phyloP scores from a whole-genome alignment of 176 grass and related monocot species.

The Triticum urartu region DNA sequence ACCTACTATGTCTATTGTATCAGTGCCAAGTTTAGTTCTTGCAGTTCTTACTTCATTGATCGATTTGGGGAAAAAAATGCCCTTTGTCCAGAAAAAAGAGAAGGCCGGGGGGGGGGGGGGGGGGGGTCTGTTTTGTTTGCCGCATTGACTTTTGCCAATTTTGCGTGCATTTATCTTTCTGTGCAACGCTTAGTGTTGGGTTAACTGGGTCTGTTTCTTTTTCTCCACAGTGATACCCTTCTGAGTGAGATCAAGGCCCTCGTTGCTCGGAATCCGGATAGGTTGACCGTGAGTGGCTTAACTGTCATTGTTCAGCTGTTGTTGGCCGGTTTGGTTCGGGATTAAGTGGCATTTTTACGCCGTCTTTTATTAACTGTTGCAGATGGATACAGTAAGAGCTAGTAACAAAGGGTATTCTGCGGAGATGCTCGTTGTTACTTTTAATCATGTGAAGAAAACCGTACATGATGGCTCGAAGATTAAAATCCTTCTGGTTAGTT shows the following conservation, averaged over 20 bases:
- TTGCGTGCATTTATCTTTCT: background rate
- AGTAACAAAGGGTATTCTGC: slow-evolving; percentile 73
- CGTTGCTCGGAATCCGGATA: slow-evolving; percentile 68
- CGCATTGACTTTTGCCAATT: background rate
- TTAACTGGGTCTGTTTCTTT: background rate
- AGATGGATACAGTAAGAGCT: slow-evolving; percentile 76
- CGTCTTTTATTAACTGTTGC: background rate
- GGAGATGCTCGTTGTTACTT: slow-evolving; percentile 77
- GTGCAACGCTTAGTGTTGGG: background rate
- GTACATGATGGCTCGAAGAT: slow-evolving; percentile 50
- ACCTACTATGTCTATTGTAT: background rate
- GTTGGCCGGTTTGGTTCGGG: background rate
- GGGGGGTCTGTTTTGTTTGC: background rate
- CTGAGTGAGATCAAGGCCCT: slow-evolving; percentile 63
- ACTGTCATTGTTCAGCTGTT: background rate
- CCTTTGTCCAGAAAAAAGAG: too few species aligned
- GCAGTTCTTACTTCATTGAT: too few species aligned
- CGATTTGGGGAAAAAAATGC: too few species aligned
- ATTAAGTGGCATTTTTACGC: background rate
- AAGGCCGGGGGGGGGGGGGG: too few species aligned
- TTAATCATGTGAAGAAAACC: slow-evolving; percentile 53
- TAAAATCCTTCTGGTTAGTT: slow-evolving; percentile 89
- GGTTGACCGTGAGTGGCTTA: slow-evolving; percentile 57
- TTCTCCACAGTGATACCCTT: slow-evolving; percentile 57
- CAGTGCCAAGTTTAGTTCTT: background rate